A percentile compares a stretch with the other conserved stretches of the same genome.
These are phyloP conservation scores for Trichoderma aggressivum DNA, from an alignment of 2,329 filamentous ascomycete species.

Conservation along the genomic window DNA sequence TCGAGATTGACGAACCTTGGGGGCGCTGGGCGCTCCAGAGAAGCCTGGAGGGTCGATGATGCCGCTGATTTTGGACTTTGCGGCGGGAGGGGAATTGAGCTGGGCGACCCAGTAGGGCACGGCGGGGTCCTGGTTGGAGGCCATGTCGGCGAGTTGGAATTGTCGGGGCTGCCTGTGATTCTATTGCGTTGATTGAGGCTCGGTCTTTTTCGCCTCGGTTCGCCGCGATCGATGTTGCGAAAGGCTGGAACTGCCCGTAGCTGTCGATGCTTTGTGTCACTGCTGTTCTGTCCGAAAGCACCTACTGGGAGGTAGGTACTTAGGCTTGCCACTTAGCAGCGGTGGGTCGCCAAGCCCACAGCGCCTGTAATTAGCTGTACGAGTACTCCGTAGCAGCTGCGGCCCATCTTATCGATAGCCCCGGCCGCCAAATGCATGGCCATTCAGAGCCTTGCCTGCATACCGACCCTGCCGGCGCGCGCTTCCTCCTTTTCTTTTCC, in stretches of 20 bases:
- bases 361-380: neutral
- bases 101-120: slow-evolving; percentile 78
- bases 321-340: neutral
- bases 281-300: neutral
- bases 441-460: slow-evolving; percentile 1
- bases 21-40: slow-evolving; percentile 53
- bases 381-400: too few species aligned
- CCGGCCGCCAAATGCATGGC: neutral
- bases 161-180: neutral
- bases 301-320: neutral
- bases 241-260: neutral
- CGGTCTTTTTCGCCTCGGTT: neutral
- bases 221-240: neutral
- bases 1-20: slow-evolving; percentile 48
- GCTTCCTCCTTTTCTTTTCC: slow-evolving; percentile 1
- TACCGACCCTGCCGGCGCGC: slow-evolving; percentile 19
- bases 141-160: neutral
- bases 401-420: slow-evolving; percentile 16
- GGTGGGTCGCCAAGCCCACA: slow-evolving; percentile 10
- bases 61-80: slow-evolving; percentile 62
- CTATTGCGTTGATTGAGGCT: neutral
- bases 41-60: slow-evolving; percentile 88
- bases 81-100: slow-evolving; percentile 65
- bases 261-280: neutral
- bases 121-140: slow-evolving; percentile 26